phyloP scores from a whole-genome alignment of 179 eudicot genomes.

The Drosera spatulata region DNA sequence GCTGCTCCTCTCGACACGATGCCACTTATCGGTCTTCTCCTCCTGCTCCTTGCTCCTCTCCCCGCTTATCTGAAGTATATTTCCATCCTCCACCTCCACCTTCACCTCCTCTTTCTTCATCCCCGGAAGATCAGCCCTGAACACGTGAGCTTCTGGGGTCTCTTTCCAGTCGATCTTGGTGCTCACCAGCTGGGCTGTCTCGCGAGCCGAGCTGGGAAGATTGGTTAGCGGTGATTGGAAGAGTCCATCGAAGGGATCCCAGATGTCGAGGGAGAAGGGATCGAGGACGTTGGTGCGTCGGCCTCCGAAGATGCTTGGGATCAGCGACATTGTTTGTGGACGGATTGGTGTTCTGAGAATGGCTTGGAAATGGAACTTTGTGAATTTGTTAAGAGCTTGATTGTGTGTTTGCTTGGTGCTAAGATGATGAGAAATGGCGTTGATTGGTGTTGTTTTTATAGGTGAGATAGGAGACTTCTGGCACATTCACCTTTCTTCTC shows the following conservation, averaged over 20 bases:
- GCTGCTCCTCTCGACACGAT: too few relatives aligned
- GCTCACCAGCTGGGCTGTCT: slow-evolving; percentile 16
- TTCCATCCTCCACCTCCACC: slow-evolving; percentile 11
- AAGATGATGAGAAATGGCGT: too few relatives aligned
- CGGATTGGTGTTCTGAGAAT: background rate
- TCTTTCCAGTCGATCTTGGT: slow-evolving; percentile 24
- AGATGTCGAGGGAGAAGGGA: too few relatives aligned
- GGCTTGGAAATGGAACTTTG: background rate
- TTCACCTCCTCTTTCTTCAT: too few relatives aligned
- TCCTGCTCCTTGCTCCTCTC: slow-evolving; percentile 17
- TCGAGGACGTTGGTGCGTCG: too few relatives aligned
- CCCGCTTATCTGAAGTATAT: slow-evolving; percentile 12
- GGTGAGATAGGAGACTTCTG: slow-evolving; percentile 7
- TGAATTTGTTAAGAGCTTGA: background rate
- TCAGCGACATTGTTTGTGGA: background rate
- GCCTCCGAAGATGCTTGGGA: too few relatives aligned
- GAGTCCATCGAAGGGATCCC: slow-evolving; percentile 25
- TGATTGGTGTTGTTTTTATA: slow-evolving; percentile 15
- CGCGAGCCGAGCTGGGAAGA: slow-evolving; percentile 15
- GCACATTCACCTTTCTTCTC: slow-evolving; percentile 12
- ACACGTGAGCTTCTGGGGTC: background rate
- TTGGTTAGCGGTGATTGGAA: slow-evolving; percentile 8
- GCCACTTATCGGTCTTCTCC: too few relatives aligned
- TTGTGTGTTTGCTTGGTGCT: background rate
- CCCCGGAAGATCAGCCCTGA: background rate